Base-by-base conservation (phyloP, 768 basidiomycete genomes). In the Filobasidium floriforme region DNA sequence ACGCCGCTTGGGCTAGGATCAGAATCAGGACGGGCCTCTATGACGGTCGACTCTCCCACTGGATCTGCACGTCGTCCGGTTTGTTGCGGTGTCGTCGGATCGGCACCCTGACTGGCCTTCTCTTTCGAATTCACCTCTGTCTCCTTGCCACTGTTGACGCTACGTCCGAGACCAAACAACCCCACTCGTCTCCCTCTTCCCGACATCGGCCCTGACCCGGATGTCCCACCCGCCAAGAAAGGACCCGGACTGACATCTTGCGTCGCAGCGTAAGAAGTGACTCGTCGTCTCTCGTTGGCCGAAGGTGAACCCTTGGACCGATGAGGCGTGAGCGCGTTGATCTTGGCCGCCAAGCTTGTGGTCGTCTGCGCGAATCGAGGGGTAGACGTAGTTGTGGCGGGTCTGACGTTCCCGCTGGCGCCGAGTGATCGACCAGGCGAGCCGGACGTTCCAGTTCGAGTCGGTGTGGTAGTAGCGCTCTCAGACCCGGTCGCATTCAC, bases 291-390 rank as follows among this genome's bases (percentile, higher is more conserved):
- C 54, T 24, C 24, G 54, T 24, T 57, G 7, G 54, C 5, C 24
- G 54, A 3, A 57, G 29, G 26, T 2, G 54, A 57, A 24, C 5
- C 22, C 15, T 57, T 28, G 54, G 18, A 19, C 2, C 26, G 54
- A 26, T 24, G 29, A 57, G 54, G 54, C 24, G 54, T 57, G 22
- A 57, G 26, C 54, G 54, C 54, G 54, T 57, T 28, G 54, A 57
- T 57, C 54, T 57, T 57, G 54, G 54, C 54, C 24, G 54, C 19
- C n/a, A 57, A 57, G 24, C 24, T 26, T 15, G 54, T 57, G 7
- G 54, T 57, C 12, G 54, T 15, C 24, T 57, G 54, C 15, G 54
- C 54, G 54, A 57, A 57, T 4, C 54, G 54, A 26, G 54, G 54
- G 54, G 24, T 57, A 57, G 54, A 22, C 14, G 15, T 22, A 12